phyloP scores from a whole-genome alignment of 805 yeast genomes.

The Candida caryicola region DNA sequence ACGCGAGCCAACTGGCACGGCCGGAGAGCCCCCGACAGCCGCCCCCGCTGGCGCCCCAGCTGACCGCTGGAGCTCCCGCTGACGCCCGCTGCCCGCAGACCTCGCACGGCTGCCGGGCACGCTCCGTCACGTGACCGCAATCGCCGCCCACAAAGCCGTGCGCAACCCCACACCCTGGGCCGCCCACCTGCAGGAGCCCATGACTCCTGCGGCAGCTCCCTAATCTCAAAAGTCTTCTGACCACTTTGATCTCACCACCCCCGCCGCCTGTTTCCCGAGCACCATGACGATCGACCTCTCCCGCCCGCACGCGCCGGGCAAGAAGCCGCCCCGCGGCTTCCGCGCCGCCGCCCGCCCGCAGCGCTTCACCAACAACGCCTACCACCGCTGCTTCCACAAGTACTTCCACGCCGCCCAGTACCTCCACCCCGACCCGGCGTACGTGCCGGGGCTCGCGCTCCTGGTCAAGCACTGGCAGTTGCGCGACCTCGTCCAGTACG shows the following conservation, averaged over 20 bases:
- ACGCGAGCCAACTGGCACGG: no score
- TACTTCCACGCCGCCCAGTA: constrained; percentile 39
- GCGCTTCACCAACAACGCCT: constrained; percentile 5
- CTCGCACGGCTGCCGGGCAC: no score
- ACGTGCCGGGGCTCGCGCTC: constrained; percentile 30
- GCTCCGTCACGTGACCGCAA: no score
- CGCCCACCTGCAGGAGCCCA: no score
- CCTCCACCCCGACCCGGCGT: constrained; percentile 35
- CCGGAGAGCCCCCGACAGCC: no score
- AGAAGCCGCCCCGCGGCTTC: constrained; percentile 1
- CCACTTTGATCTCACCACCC: background rate
- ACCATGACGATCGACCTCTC: constrained; percentile 6
- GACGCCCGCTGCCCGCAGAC: no score
- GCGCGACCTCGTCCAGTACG: constrained; percentile 66
- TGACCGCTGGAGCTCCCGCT: no score
- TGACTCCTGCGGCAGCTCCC: no score
- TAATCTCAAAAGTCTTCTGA: no score
- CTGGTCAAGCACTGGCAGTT: constrained; percentile 71
- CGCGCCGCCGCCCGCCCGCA: background rate
- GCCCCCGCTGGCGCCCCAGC: no score
- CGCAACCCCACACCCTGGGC: no score
- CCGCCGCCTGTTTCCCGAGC: background rate
- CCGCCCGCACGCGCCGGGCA: background rate
- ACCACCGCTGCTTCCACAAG: constrained; percentile 38
- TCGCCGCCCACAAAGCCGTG: no score